Percentiles rank a stretch among this genome's conserved stretches.
phyloP scores from a whole-genome alignment of 108 stramenopile species.

The Skeletonema menzelii region DNA sequence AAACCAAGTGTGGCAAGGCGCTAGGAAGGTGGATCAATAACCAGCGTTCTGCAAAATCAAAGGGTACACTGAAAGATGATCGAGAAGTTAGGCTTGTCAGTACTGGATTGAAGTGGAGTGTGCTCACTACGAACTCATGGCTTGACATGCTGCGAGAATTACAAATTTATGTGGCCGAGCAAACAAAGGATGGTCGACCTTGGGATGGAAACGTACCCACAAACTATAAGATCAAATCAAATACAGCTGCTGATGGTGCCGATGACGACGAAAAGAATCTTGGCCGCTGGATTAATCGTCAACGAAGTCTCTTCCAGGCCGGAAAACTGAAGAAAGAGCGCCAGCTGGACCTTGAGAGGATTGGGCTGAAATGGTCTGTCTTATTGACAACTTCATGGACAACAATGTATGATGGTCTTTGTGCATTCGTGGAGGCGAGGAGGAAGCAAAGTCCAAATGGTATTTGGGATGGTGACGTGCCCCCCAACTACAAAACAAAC shows the following conservation, averaged over 20 bases:
- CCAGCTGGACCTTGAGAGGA: slow-evolving; percentile 66
- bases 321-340: slow-evolving; percentile 82
- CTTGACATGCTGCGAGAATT: slow-evolving; percentile 85
- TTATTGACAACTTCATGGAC: slow-evolving; percentile 82
- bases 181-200: slow-evolving; percentile 50
- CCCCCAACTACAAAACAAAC: slow-evolving; percentile 71
- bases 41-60: slow-evolving; percentile 83
- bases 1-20: slow-evolving; percentile 79
- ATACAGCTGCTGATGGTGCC: slow-evolving; percentile 35
- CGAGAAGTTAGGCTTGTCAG: slow-evolving; percentile 74
- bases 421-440: slow-evolving; percentile 59
- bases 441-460: slow-evolving; percentile 42
- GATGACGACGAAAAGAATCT: slow-evolving; percentile 76
- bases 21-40: slow-evolving; percentile 90
- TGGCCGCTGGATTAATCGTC: slow-evolving; percentile 89
- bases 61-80: slow-evolving; percentile 78
- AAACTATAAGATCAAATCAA: slow-evolving; percentile 71
- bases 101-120: slow-evolving; percentile 90
- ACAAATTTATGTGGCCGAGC: slow-evolving; percentile 70
- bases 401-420: slow-evolving; percentile 77
- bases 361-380: slow-evolving; percentile 89
- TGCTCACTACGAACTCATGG: slow-evolving; percentile 87
- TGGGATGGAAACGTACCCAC: slow-evolving; percentile 86
- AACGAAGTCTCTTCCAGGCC: slow-evolving; percentile 83
- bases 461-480: slow-evolving; percentile 86